Conservation (phyloP, 345 rosid genomes). For the Eucalyptus marginata region DNA sequence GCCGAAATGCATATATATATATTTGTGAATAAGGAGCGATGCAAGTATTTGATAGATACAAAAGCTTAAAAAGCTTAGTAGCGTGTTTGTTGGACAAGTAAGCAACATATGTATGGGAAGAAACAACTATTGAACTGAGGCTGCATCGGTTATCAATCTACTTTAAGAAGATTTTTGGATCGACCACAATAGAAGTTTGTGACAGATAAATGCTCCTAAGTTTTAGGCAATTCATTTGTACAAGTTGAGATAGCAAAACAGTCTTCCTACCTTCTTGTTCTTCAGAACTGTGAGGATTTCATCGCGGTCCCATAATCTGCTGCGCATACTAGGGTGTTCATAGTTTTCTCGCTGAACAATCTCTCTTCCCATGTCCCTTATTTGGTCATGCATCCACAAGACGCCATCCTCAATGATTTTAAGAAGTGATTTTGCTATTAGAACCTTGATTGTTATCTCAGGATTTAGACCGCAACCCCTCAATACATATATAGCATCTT, state of each 20-base stretch:
- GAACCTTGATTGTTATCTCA: slow-evolving; percentile 28
- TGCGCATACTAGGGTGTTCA: slow-evolving; percentile 22
- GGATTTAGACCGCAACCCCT: slow-evolving; percentile 49
- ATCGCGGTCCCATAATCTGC: slow-evolving; percentile 50
- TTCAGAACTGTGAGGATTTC: slow-evolving; percentile 32
- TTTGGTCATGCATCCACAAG: slow-evolving; percentile 74
- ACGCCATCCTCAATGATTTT: slow-evolving; percentile 8
- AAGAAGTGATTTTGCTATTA: slow-evolving; percentile 41
- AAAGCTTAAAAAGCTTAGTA: not conserved
- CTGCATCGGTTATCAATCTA: not conserved
- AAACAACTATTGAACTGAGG: not conserved
- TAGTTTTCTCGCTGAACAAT: slow-evolving; percentile 17
- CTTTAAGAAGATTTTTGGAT: not conserved
- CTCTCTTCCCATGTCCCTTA: slow-evolving; percentile 71
- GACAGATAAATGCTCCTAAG: not conserved
- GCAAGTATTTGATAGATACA: not conserved
- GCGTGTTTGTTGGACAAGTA: not conserved
- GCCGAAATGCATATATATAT: not conserved
- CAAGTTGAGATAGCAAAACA: not conserved
- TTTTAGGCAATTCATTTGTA: not conserved
- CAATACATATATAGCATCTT: slow-evolving; percentile 31
- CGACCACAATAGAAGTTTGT: not conserved
- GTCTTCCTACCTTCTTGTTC: slow-evolving; percentile 19
- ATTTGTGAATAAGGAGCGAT: not conserved
- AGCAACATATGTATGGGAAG: not conserved